These are phyloP conservation scores for Candida coquimbonensis DNA, from an alignment of 805 yeast genomes.

Conservation along the genomic window DNA sequence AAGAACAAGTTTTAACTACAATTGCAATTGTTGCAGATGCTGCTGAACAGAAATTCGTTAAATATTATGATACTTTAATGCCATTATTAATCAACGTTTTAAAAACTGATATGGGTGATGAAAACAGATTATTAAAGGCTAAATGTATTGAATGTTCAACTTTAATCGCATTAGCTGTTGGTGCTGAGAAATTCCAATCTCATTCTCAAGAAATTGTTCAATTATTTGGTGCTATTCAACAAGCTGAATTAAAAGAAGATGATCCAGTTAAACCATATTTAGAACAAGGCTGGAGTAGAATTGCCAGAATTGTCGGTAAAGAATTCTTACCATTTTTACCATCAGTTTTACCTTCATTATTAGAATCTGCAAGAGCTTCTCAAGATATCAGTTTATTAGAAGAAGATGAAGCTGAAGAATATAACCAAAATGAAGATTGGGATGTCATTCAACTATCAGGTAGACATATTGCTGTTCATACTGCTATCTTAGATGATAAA, in stretches of 20 bases:
- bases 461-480: slow-evolving; percentile 89
- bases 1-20: slow-evolving; percentile 94
- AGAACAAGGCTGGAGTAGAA: slow-evolving; percentile 94
- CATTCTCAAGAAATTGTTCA: slow-evolving; percentile 69
- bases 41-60: slow-evolving; percentile 79
- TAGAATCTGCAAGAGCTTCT: slow-evolving; percentile 78
- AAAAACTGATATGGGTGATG: slow-evolving; percentile 70
- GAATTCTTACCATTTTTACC: slow-evolving; percentile 83
- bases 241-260: slow-evolving; percentile 49
- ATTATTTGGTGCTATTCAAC: slow-evolving; percentile 67
- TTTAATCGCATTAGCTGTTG: slow-evolving; percentile 90
- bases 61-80: slow-evolving; percentile 93
- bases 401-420: slow-evolving; percentile 80
- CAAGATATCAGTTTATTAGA: slow-evolving; percentile 87
- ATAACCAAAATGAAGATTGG: slow-evolving; percentile 85
- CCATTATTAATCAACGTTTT: slow-evolving; percentile 77
- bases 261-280: slow-evolving; percentile 84
- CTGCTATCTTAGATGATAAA: slow-evolving; percentile 91
- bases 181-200: slow-evolving; percentile 77
- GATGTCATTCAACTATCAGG: slow-evolving; percentile 89
- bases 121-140: slow-evolving; percentile 75
- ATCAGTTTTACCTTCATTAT: slow-evolving; percentile 81
- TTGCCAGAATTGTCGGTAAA: slow-evolving; percentile 77
- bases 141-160: slow-evolving; percentile 96
- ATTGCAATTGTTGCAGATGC: slow-evolving; percentile 97